Base-by-base conservation (phyloP, 2,329 filamentous ascomycete genomes). In the Colletotrichum sansevieriae region DNA sequence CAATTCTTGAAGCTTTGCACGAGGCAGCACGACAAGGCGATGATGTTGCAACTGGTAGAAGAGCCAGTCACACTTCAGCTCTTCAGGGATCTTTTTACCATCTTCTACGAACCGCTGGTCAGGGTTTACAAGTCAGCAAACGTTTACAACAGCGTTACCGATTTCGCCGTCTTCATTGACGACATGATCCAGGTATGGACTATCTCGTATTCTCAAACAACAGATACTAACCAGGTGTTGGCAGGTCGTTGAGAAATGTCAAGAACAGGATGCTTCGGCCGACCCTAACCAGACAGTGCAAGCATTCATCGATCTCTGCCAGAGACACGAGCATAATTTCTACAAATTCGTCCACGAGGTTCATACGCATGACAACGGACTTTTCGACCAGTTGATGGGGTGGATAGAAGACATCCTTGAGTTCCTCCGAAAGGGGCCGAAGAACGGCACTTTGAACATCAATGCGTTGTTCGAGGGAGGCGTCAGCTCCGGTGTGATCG, bases 281-380 rank as follows among this genome's bases (percentile, higher is more conserved):
- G 96, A 99, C 78, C 96, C 96, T 4, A 99, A 99, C 78, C 95
- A 98, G 83, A 99, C 96, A 0, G 96, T 99, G 1, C 96, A 99
- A 78, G 92, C 94, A 15, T 99, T 99, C 76, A 99, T 99, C 76
- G 96, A 99, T 76, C 87, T 99, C 22, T 99, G 96, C 79, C 92
- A 93, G 73, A 90, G 96, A 49, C 96, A 99, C 78, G 94, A 99
- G 80, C 90, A 97, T 78, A 97, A 97, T 81, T 95, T 99, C 78
- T 99, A 98, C 87, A 98, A 97, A 79, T 99, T 99, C 78, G 92
- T 99, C 3, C 96, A 99, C 78, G 96, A 99, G 81, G 95, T 99
- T 1, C 96, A 99, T 77, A 90, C 93, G 7, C 95, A 99, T 75
- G 96, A 99, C 78, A 97, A 99, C 71, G 96, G 96, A 0, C 88